Base-by-base conservation (phyloP, 2,329 filamentous ascomycete genomes). In the Cadophora sp. region DNA sequence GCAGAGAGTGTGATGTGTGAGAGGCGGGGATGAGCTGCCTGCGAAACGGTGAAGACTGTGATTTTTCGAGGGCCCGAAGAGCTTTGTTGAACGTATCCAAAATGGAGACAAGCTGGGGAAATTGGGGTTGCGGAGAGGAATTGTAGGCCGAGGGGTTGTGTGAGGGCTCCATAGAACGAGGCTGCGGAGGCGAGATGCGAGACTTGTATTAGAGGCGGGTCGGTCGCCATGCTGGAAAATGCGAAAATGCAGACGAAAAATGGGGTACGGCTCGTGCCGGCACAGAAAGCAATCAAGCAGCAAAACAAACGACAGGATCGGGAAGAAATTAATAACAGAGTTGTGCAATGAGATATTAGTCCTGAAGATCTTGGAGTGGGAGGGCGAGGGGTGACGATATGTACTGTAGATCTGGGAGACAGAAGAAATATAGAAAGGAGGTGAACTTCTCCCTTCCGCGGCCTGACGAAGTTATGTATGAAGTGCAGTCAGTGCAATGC, bases 161-260 rank as follows among this genome's bases (percentile, higher is more conserved):
- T 84, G 71, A 93, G 85, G 69, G 91, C 87, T 24, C 94, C 87
- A 79, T 93, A 97, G 82, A 96, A 97, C 8, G 93, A 96, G 59
- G 91, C 88, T 3, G 93, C 91, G 43, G 89, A 88, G 64, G 93
- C 87, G 63, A 97, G 87, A 78, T 94, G 89, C 68, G 89, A 89
- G 76, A 97, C 93, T 76, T 87, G 83, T 71, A 88, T 76, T 70
- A 83, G 82, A 59, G 86, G 85, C 47, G 70, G 63, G 53, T 64
- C 43, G 41, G 50, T 51, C 45, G 62, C 48, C 62, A 62, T 64
- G 41, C 47, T 53, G 27, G 43, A 36, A 59, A 36, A 27, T 30
- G 18, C 22, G 43, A 22, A 27, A 24, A 53, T 45, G 64, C 47
- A 55, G 39, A 56, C 22, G 18, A 33, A 48, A 41, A 24, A 58